Conservation (phyloP, 306 rosid species). For the Castanea mollissima region DNA sequence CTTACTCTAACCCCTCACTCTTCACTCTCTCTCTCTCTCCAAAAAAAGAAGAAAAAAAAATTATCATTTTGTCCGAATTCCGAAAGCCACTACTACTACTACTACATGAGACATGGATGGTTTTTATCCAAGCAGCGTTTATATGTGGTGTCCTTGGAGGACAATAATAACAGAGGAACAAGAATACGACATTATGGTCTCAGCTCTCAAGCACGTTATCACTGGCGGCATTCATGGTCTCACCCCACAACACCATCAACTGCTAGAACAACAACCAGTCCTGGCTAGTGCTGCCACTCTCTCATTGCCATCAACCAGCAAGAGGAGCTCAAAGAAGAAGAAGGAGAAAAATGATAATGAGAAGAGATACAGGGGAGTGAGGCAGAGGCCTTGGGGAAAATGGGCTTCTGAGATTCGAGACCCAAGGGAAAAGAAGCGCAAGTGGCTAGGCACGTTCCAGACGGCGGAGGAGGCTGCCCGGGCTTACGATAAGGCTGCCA, state of each 20-base stretch:
- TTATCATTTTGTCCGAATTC: no score
- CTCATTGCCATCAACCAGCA: background rate
- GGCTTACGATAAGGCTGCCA: conserved; percentile 59
- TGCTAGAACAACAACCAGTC: background rate
- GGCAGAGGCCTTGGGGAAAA: conserved; percentile 67
- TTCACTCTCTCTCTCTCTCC: no score
- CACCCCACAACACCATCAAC: background rate
- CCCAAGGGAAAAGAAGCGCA: conserved; percentile 32
- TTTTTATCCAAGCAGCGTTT: no score
- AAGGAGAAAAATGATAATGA: background rate
- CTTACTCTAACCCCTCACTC: no score
- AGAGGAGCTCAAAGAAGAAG: background rate
- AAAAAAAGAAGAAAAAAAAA: no score
- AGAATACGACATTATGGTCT: conserved; percentile 57
- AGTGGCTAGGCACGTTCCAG: conserved; percentile 62
- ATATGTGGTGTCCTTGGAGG: background rate
- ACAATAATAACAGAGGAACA: conserved; percentile 14
- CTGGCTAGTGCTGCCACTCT: conserved; percentile 7
- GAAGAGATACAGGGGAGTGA: conserved; percentile 49
- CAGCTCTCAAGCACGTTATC: conserved; percentile 46
- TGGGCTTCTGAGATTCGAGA: conserved; percentile 69
- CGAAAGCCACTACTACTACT: no score
- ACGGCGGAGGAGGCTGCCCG: conserved; percentile 58
- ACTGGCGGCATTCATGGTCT: conserved; percentile 11
- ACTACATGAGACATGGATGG: no score